Evolutionary conservation across 2,329 filamentous ascomycete species (phyloP).

Genomic region (Sclerotinia sclerotiorum): DNA sequence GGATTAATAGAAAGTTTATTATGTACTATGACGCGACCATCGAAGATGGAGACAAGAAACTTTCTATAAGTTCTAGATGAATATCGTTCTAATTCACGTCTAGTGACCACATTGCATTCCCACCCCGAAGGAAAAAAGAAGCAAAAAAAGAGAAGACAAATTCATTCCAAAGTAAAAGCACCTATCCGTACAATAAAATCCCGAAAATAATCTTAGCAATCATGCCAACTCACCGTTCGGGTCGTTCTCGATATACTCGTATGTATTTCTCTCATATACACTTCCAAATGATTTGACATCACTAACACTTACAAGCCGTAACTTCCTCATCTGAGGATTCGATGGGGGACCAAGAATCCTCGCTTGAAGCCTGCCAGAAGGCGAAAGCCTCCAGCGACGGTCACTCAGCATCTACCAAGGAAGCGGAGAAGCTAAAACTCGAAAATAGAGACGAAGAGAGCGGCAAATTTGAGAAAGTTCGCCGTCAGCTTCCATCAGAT

Average conservation of each 20-base stretch:
- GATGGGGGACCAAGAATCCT: rapidly evolving
- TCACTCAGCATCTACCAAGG: not conserved
- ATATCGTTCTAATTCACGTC: not conserved
- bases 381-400: not conserved
- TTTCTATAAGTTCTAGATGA: not conserved
- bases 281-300: not conserved
- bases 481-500: not conserved
- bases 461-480: not conserved
- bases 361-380: not conserved
- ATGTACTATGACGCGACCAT: not conserved
- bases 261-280: not conserved
- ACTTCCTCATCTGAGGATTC: not conserved
- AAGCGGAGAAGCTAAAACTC: not conserved
- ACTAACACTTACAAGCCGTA: not conserved
- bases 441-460: not conserved
- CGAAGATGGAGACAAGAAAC: not conserved
- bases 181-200: not conserved
- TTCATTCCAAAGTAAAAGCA: not conserved
- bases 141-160: not conserved
- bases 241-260: not conserved
- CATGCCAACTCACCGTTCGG: not conserved
- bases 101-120: not conserved
- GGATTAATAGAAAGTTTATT: not conserved
- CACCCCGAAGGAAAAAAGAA: not conserved
- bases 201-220: not conserved